Evolutionary conservation across 1,139 yeast species (phyloP), one percentile per base, ranked within the genome.

Genomic region (Taphrina deformans): DNA sequence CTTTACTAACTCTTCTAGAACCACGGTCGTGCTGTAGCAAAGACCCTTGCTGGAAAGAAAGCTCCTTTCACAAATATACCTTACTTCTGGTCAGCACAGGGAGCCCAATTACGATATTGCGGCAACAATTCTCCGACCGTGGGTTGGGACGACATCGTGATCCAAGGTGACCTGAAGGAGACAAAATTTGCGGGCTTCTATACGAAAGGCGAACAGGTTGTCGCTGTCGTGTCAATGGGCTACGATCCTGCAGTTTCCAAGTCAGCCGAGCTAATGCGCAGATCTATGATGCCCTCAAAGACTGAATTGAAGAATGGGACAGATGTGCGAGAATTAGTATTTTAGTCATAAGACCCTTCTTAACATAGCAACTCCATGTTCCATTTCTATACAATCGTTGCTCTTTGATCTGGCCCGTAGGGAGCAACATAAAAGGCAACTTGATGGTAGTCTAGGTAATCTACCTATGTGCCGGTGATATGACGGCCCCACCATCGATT

Each of bases 21-120:
- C 41, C 55, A 46, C 21, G 67, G 66, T 29, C 67, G 67, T 40
- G 65, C 61, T 18, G 62, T 65, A 5, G 67, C 68, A 46, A 55
- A 52, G 51, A 53, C 53, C 16, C 41, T 66, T 24, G 38, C 67
- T 3, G 55, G 63, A 23, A 52, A 59, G 66, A 55, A 65, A 40
- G 52, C 63, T 35, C 26, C 66, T 4, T 66, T 65, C 56, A 56
- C 55, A 23, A 55, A 62, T 50, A 56, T 61, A 14, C 68, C 68
- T 12, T 59, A 55, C 62, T 66, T 66, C 61, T 66, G 68, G 68
- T 64, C 68, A 26, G 68, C 68, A 1, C 67, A 65, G 33, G 67
- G 68, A 10, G 67, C 55, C 12, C 68, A 66, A 45, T 31, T 66
- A 7, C 62, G 68, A n/a, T 66, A 65, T 44, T 65, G 67, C 27